Evolutionary conservation across 108 stramenopile genomes (phyloP).

Genomic region (Hondaea fermentalgiana): DNA sequence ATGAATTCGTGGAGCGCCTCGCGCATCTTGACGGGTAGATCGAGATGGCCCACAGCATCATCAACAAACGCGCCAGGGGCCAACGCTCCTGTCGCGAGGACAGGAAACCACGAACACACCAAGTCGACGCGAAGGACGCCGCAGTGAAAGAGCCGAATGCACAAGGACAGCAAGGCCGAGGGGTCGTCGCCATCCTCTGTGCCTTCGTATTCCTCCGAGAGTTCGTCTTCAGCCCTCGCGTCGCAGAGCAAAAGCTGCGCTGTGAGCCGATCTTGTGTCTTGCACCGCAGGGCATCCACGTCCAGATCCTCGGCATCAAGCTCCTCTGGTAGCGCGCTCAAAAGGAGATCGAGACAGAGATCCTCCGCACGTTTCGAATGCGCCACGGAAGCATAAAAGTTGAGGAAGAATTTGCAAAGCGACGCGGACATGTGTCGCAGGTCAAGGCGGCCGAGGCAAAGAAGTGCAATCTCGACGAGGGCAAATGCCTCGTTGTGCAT

Average conservation of each 20-base stretch:
- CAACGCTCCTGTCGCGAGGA: not conserved
- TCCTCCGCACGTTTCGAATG: not conserved
- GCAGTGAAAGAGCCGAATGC: not conserved
- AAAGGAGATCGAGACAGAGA: not conserved
- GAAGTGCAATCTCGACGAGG: not conserved
- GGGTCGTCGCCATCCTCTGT: not conserved
- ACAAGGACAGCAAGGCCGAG: not conserved
- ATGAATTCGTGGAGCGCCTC: not conserved
- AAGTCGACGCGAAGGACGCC: not conserved
- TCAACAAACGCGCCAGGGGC: not conserved
- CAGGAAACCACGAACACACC: not conserved
- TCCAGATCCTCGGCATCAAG: not conserved
- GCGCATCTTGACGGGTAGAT: not conserved
- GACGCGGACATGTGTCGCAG: not conserved
- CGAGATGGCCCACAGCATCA: not conserved
- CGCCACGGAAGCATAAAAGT: not conserved
- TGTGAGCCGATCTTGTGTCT: not conserved
- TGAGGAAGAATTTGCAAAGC: not conserved
- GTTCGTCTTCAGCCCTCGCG: not conserved
- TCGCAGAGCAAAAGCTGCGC: not conserved
- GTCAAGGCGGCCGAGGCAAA: not conserved
- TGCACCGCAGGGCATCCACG: not conserved
- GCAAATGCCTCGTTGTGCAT: not conserved
- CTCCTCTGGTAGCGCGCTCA: not conserved
- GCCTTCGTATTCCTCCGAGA: not conserved